Conservation (phyloP, 306 rosid species). For the Cicer yamashitae region DNA sequence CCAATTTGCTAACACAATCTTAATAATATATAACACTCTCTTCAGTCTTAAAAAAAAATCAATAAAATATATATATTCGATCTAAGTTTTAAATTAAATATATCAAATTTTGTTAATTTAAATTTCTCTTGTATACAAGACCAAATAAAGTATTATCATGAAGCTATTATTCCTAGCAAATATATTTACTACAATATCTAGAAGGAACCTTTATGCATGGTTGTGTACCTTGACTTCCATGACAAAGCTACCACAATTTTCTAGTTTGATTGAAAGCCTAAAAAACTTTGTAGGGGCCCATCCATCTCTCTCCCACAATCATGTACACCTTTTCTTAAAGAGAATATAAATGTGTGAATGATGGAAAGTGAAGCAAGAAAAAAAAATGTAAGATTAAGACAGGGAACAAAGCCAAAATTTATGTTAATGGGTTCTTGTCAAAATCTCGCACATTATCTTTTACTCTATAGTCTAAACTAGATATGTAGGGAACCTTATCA, state of each 20-base stretch:
- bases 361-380: constrained; percentile 68
- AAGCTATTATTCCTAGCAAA: not conserved
- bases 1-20: constrained; percentile 37
- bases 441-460: constrained; percentile 83
- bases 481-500: constrained; percentile 74
- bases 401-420: constrained; percentile 74
- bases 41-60: too few species aligned
- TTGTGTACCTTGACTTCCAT: constrained; percentile 54
- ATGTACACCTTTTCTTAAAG: constrained; percentile 70
- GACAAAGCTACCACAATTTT: constrained; percentile 56
- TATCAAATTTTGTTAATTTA: too few species aligned
- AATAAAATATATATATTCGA: too few species aligned
- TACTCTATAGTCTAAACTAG: constrained; percentile 58
- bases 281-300: constrained; percentile 65
- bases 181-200: constrained; percentile 49
- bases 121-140: too few species aligned
- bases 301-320: constrained; percentile 52
- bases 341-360: constrained; percentile 80
- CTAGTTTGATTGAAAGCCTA: constrained; percentile 60
- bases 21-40: not conserved
- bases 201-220: constrained; percentile 56
- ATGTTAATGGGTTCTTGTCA: constrained; percentile 89
- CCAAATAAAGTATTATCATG: too few species aligned
- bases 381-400: constrained; percentile 65
- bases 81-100: too few species aligned